Evolutionary conservation across 495 filamentous ascomycete genomes (phyloP).

Genomic region (Neurospora africana): DNA sequence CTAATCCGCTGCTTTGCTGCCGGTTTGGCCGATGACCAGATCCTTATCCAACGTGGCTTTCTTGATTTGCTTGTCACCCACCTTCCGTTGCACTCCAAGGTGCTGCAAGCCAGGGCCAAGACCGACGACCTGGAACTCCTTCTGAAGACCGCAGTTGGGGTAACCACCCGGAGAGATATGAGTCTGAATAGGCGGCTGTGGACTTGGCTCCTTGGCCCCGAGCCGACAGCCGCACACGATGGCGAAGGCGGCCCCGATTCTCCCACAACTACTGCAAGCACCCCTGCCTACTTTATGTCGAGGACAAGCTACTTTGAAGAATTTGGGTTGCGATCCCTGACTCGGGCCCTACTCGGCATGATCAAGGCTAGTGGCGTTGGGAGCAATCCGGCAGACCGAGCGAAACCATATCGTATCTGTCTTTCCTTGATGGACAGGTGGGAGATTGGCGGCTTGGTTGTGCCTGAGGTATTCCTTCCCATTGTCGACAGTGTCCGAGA

Average conservation of each 20-base stretch:
- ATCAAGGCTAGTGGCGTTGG: slow-evolving; percentile 43
- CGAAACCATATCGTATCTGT: slow-evolving; percentile 83
- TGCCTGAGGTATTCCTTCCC: slow-evolving; percentile 78
- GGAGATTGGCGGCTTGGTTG: slow-evolving; percentile 87
- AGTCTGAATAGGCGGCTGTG: slow-evolving; percentile 87
- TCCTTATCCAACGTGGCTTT: slow-evolving; percentile 88
- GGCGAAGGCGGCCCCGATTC: slow-evolving; percentile 37
- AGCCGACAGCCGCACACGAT: slow-evolving; percentile 41
- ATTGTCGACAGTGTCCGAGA: slow-evolving; percentile 65
- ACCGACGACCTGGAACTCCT: slow-evolving; percentile 67
- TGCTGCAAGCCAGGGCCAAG: slow-evolving; percentile 65
- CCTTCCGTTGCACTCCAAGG: slow-evolving; percentile 75
- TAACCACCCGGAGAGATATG: slow-evolving; percentile 87
- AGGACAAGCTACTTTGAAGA: slow-evolving; percentile 68
- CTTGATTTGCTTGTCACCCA: slow-evolving; percentile 86
- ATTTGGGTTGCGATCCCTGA: slow-evolving; percentile 63
- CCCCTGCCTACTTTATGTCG: slow-evolving; percentile 31
- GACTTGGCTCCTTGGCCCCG: slow-evolving; percentile 92
- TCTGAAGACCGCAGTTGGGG: slow-evolving; percentile 68
- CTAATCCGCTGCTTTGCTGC: slow-evolving; percentile 83
- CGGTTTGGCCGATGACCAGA: slow-evolving; percentile 78
- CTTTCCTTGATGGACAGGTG: slow-evolving; percentile 94
- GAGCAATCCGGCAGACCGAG: slow-evolving; percentile 52
- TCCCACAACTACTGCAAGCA: slow-evolving; percentile 34
- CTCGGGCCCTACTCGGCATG: slow-evolving; percentile 65